Evolutionary conservation across 1,284 basidiomycete species (phyloP), one percentile per base, ranked within the genome.

Genomic region (Ustilago cynodontis): DNA sequence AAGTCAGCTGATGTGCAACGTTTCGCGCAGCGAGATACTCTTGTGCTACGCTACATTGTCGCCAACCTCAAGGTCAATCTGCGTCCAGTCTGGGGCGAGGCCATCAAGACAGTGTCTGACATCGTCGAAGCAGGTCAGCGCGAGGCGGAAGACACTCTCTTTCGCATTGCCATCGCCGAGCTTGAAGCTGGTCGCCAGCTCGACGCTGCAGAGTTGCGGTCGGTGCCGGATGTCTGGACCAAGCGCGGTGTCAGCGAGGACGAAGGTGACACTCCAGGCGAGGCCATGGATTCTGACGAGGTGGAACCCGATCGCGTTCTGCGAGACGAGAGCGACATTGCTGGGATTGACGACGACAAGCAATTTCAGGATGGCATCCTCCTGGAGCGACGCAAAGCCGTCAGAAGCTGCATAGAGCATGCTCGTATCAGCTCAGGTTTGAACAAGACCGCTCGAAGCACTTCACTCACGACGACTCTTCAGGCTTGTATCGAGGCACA

Each of bases 21-120:
- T 11, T 49, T 57, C 20, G 55, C 55, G 11, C 43, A 57, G 45
- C 62, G 70, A 1, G 63, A 74, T 39, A 56, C 64, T 5, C 52
- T 82, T n/a, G 61, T 81, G 4, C 52, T 79, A 20, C 66, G 65
- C 14, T 84, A 81, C 63, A 59, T 83, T 20, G 69, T 84, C 41
- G 78, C 78, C 54, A 83, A 78, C 35, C 62, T 84, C 60, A 85
- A 84, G 72, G 60, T 86, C 65, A 86, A 86, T 43, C 65, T 86
- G 47, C 68, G 73, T n/a, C 84, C 84, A 0, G 59, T 85, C 31
- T 86, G 84, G 84, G 58, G 62, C 7, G 84, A 84, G 52, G 70
- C 71, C 22, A 75, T 78, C 57, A 75, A 77, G 53, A 76, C 81
- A 9, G 53, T 86, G 2, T 71, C 77, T 2, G 83, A 83, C 31